Base-by-base conservation (phyloP, 2,329 filamentous ascomycete species). In the Xylariaceae sp. region DNA sequence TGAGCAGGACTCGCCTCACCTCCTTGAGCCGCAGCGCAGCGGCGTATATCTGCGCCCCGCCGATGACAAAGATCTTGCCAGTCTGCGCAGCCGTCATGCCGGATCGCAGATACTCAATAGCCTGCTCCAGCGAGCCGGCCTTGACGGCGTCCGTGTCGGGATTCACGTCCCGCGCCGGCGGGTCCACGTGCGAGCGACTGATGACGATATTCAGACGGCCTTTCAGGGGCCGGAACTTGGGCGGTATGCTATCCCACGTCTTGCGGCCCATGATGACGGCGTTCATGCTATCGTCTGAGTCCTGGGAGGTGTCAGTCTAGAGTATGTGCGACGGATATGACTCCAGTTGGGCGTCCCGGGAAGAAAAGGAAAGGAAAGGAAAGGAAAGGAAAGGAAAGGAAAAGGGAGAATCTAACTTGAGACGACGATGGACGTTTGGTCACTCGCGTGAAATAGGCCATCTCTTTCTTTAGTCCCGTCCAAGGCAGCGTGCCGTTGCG, bases 251-350 rank as follows among this genome's bases (percentile, higher is more conserved):
- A 50, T 95, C 90, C 86, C 92, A 99, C 0, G 94, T 99, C 73
- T 95, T 96, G 67, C 94, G 88, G 57, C 94, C 94, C 94, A 99
- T 99, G 63, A 99, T 87, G 50, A 97, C 89, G 19, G 89, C 88
- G 70, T 91, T 92, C 61, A 74, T 55, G 42, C 29, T 32, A 65
- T 57, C 71, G 73, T 47, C 6, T 46, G 27, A 46, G 45, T 37
- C 54, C 55, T 60, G 8, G 27, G 11, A 35, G 5, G 5, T 34
- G 32, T 19, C 19, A 19, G 19, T 19, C 19, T 19, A 19, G 19
- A 19, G 19, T 19, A 19, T 19, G 19, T 19, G 19, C 19, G 19
- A 19, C 19, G 19, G 19, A 19, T 19, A 19, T 32, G 19, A 35
- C 32, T 35, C 32, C 6, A 35, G 32, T 9, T 35, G 32, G 6